Percentiles rank a stretch among this genome's conserved stretches.
Conservation (phyloP, 768 basidiomycete species). For the Pleurotus platypus region DNA sequence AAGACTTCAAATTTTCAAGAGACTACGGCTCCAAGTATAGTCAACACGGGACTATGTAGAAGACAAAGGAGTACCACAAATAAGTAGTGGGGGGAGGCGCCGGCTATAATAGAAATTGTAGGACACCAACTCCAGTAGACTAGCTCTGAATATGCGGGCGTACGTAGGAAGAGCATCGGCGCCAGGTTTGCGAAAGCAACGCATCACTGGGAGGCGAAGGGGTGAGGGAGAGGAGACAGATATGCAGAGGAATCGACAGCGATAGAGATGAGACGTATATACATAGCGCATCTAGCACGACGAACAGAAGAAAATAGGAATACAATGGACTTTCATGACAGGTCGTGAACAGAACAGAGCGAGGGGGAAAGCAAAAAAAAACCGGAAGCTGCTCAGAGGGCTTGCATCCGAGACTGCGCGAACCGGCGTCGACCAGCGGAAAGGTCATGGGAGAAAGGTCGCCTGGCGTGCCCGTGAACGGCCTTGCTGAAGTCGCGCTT, state of each 20-base stretch:
- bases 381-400: neutral
- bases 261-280: neutral
- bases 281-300: neutral
- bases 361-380: neutral
- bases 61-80: neutral
- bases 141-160: neutral
- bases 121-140: neutral
- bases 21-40: neutral
- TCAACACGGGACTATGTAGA: neutral
- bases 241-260: neutral
- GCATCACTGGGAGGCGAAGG: constrained; percentile 5
- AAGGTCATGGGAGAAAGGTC: constrained; percentile 2
- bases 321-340: neutral
- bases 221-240: neutral
- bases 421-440: constrained; percentile 7
- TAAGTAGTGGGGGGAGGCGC: neutral
- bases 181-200: neutral
- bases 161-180: constrained; percentile 3
- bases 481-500: neutral
- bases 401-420: constrained; percentile 7
- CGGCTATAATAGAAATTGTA: neutral
- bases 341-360: neutral
- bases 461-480: neutral
- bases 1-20: neutral
- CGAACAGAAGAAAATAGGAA: neutral